Evolutionary conservation across 805 yeast species (phyloP).

Genomic region (Tetrapisispora iriomotensis): DNA sequence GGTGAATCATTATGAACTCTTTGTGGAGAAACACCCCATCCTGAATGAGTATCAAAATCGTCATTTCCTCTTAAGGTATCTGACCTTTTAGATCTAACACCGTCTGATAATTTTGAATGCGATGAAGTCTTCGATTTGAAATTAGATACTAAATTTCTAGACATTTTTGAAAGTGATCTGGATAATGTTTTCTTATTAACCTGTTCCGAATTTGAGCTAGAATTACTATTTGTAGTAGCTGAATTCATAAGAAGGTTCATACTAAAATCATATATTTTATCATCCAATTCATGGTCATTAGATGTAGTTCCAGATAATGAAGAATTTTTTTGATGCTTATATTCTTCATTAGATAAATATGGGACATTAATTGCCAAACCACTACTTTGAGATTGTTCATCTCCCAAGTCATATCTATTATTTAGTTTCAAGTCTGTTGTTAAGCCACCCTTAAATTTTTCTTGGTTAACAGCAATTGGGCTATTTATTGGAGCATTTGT

Average conservation of each 20-base stretch:
- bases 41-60: constrained; percentile 25
- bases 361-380: not conserved
- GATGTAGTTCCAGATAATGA: not conserved
- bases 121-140: constrained; percentile 12
- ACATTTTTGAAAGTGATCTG: constrained; percentile 29
- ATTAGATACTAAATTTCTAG: constrained; percentile 21
- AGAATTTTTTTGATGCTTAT: not conserved
- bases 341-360: not conserved
- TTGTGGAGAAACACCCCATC: constrained; percentile 26
- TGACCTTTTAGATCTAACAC: not conserved
- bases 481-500: constrained; percentile 7
- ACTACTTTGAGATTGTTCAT: not conserved
- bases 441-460: not conserved
- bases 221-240: not conserved
- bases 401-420: not conserved
- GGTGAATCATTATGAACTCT: not conserved
- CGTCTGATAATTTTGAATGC: not conserved
- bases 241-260: not conserved
- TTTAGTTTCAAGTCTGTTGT: not conserved
- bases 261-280: not conserved
- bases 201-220: not conserved
- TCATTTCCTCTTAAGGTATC: not conserved
- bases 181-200: constrained; percentile 11
- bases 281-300: not conserved
- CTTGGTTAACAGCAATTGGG: constrained; percentile 3